These are phyloP conservation scores for Protea cynaroides DNA, from an alignment of 164 flowering plant genomes.

Conservation along the genomic window DNA sequence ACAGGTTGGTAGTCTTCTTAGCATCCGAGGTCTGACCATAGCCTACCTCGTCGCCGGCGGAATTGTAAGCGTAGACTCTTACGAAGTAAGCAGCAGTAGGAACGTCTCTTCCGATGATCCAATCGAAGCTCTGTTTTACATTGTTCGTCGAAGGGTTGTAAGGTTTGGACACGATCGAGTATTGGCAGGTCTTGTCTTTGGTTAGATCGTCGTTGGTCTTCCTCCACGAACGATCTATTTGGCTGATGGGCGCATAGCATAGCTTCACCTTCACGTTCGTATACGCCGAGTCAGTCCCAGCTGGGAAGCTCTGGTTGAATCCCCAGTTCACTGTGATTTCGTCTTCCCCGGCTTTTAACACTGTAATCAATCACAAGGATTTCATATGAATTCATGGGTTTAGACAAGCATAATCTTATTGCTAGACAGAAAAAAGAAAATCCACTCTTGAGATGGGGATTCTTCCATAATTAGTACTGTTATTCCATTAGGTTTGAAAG, in stretches of 20 bases:
- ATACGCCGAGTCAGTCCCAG: slow-evolving; percentile 36
- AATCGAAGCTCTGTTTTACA: slow-evolving; percentile 5
- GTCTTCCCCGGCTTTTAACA: slow-evolving; percentile 38
- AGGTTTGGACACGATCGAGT: slow-evolving; percentile 25
- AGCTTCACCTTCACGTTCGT: slow-evolving; percentile 46
- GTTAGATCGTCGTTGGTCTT: slow-evolving; percentile 36
- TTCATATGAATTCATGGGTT: neutral
- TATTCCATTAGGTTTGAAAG: no score
- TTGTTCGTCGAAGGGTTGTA: slow-evolving; percentile 23
- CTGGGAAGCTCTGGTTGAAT: slow-evolving; percentile 24
- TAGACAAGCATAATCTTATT: no score
- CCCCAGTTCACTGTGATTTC: slow-evolving; percentile 49
- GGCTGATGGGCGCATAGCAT: slow-evolving; percentile 65
- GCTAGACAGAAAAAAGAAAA: no score
- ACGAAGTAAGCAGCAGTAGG: slow-evolving; percentile 31
- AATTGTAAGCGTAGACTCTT: slow-evolving; percentile 23
- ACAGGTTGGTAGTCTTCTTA: slow-evolving; percentile 41
- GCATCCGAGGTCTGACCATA: slow-evolving; percentile 68
- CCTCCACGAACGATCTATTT: slow-evolving; percentile 57
- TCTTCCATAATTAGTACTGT: no score
- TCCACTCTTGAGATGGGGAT: neutral
- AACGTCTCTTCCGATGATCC: slow-evolving; percentile 11
- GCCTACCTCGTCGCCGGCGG: slow-evolving; percentile 31
- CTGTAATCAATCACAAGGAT: slow-evolving; percentile 23
- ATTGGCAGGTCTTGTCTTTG: slow-evolving; percentile 65